phyloP scores from a whole-genome alignment of 768 basidiomycete genomes.

The Ramaria sp. region DNA sequence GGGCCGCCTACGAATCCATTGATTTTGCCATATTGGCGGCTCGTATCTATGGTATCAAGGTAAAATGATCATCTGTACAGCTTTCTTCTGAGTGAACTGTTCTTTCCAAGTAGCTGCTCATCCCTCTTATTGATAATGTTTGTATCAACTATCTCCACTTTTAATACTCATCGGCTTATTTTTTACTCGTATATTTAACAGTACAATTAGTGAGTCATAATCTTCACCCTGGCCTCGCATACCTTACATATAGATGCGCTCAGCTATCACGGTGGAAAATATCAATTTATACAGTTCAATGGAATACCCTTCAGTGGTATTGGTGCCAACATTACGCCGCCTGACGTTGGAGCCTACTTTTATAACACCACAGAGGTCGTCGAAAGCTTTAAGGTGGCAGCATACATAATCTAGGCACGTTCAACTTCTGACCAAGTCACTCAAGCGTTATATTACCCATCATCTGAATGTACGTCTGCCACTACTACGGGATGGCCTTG shows the following conservation, averaged over 20 bases:
- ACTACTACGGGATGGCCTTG: neutral
- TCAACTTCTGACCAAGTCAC: neutral
- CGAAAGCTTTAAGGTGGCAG: slow-evolving; percentile 14
- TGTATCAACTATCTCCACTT: neutral
- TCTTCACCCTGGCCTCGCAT: neutral
- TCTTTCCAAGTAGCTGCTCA: slow-evolving; percentile 4
- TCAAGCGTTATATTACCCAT: slow-evolving; percentile 15
- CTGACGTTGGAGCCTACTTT: slow-evolving; percentile 17
- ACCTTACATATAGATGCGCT: neutral
- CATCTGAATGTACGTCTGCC: slow-evolving; percentile 14
- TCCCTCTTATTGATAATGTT: slow-evolving; percentile 13
- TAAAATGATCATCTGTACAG: neutral
- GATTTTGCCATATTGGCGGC: slow-evolving; percentile 21
- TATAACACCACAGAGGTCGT: slow-evolving; percentile 16
- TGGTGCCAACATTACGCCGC: slow-evolving; percentile 18
- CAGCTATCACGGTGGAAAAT: slow-evolving; percentile 20
- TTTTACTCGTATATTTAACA: neutral
- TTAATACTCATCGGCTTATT: neutral
- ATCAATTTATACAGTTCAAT: slow-evolving; percentile 19
- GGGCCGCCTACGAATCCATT: slow-evolving; percentile 17
- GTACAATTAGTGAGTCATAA: slow-evolving; percentile 12
- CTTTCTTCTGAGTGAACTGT: neutral
- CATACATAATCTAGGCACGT: no score
- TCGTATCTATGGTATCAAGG: slow-evolving; percentile 16
- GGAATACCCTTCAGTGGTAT: slow-evolving; percentile 10